A percentile compares a stretch with the other conserved stretches of the same genome.
These are phyloP conservation scores for Paramecium pentaurelia DNA, from an alignment of 73 alveolate genomes.

Conservation along the genomic window DNA sequence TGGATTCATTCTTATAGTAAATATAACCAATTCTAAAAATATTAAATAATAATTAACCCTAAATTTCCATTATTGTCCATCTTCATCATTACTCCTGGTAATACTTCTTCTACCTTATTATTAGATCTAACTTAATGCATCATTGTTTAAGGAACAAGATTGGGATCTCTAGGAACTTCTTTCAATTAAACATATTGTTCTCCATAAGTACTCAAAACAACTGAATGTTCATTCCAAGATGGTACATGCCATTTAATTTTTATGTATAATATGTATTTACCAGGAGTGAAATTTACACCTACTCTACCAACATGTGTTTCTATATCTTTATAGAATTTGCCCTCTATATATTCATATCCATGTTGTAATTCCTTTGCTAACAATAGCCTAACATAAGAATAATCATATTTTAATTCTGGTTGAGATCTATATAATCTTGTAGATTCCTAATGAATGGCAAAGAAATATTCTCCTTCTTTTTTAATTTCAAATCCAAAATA, in stretches of 20 bases:
- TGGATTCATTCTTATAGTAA: neutral
- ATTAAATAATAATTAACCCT: neutral
- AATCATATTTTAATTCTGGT: neutral
- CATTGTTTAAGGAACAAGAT: neutral
- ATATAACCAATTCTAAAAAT: neutral
- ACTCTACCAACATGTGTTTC: conserved; percentile 34
- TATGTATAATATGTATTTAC: neutral
- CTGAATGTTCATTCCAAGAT: neutral
- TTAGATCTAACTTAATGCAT: neutral
- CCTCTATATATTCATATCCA: neutral
- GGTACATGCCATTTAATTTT: neutral
- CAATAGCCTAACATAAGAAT: neutral
- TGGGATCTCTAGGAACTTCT: neutral
- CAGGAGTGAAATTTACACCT: neutral
- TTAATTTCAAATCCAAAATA: neutral
- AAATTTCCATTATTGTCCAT: neutral
- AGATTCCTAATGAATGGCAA: conserved; percentile 44
- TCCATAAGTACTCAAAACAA: neutral
- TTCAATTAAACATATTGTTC: neutral
- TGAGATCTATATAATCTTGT: conserved; percentile 29
- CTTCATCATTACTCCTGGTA: neutral
- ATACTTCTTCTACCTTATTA: neutral
- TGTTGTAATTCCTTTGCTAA: neutral
- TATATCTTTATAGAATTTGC: neutral
- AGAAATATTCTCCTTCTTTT: conserved; percentile 28